These are phyloP conservation scores for Candida mattraensis DNA, from an alignment of 805 yeast species.

Conservation along the genomic window DNA sequence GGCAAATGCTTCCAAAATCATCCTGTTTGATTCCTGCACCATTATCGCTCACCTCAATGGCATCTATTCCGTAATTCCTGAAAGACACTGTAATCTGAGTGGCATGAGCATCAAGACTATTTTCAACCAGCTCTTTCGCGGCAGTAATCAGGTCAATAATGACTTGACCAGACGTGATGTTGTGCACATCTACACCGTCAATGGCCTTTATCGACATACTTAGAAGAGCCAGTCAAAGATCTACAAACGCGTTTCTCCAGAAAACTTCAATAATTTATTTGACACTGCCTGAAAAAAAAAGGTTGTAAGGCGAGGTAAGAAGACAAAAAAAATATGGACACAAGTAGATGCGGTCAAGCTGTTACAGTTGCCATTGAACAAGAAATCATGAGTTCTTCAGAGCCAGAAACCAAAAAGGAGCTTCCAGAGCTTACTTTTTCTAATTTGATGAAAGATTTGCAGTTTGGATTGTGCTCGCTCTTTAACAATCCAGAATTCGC, in stretches of 20 bases:
- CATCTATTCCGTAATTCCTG: conserved; percentile 69
- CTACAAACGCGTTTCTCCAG: no score
- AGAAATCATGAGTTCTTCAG: no score
- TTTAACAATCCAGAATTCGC: conserved; percentile 49
- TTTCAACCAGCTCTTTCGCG: conserved; percentile 84
- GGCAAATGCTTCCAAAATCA: conserved; percentile 55
- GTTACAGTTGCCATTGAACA: no score
- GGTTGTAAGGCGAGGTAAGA: no score
- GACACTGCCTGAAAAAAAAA: no score
- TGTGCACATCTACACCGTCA: conserved; percentile 56
- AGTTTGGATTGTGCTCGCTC: conserved; percentile 42
- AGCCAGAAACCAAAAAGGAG: conserved; percentile 5
- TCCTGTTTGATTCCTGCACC: conserved; percentile 60
- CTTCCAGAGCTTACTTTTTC: conserved; percentile 36
- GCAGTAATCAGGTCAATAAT: conserved; percentile 75
- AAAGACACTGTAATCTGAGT: conserved; percentile 66
- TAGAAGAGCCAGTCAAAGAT: no score
- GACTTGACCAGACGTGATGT: conserved; percentile 91
- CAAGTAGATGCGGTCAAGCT: no score
- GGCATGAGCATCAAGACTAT: conserved; percentile 78
- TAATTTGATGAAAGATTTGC: conserved; percentile 49
- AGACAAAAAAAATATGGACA: no score
- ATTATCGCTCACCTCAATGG: conserved; percentile 66
- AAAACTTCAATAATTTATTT: no score
- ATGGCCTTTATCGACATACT: no score